Evolutionary conservation across 2,329 filamentous ascomycete genomes (phyloP).

Genomic region (Alternaria gansuensis): DNA sequence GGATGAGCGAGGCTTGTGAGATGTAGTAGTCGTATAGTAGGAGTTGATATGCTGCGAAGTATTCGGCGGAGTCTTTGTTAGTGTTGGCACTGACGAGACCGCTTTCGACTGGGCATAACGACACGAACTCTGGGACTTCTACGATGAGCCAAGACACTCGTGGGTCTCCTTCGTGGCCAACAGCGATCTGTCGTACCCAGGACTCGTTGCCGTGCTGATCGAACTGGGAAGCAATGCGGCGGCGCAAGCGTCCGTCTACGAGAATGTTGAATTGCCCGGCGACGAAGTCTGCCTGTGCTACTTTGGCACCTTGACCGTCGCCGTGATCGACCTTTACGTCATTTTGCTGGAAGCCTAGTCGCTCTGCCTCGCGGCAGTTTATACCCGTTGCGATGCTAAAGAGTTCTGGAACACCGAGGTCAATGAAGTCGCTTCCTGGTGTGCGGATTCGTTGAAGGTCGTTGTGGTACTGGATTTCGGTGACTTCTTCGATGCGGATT

Average conservation of each 20-base stretch:
- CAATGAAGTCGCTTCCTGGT: constrained; percentile 23
- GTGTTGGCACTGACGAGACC: constrained; percentile 13
- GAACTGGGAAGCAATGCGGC: constrained; percentile 18
- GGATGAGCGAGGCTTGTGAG: constrained; percentile 26
- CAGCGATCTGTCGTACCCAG: constrained; percentile 17
- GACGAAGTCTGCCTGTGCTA: constrained; percentile 20
- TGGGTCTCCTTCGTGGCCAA: constrained; percentile 17
- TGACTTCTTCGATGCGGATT: constrained; percentile 30
- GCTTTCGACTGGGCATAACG: constrained; percentile 6
- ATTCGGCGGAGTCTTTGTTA: constrained; percentile 23
- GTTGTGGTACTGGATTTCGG: constrained; percentile 24
- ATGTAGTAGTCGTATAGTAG: constrained; percentile 32
- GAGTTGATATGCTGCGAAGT: constrained; percentile 29
- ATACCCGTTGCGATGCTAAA: constrained; percentile 20
- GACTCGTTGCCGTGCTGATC: constrained; percentile 16
- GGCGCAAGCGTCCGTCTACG: constrained; percentile 15
- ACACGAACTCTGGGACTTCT: constrained; percentile 14
- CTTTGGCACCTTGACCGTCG: constrained; percentile 26
- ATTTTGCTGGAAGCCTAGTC: constrained; percentile 27
- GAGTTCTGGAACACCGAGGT: constrained; percentile 16
- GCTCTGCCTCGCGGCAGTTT: constrained; percentile 27
- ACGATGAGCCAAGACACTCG: constrained; percentile 17
- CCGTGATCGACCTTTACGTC: constrained; percentile 29
- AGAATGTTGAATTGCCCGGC: constrained; percentile 19
- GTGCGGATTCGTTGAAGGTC: constrained; percentile 26